A percentile compares a stretch with the other conserved stretches of the same genome.
Evolutionary conservation across 345 rosid species (phyloP).

Genomic region (Murraya koenigii): DNA sequence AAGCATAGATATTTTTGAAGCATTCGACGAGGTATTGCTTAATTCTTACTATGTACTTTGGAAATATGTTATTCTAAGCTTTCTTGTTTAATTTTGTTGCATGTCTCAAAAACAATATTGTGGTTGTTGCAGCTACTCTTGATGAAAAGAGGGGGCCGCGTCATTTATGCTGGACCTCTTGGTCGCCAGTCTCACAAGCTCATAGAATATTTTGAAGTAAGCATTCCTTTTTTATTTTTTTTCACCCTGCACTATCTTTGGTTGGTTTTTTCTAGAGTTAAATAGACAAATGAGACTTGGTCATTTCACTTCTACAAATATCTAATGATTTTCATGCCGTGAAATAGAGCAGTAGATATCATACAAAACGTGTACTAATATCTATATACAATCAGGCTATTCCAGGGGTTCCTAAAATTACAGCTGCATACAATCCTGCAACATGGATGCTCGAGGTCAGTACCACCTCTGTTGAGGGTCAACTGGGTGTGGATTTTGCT

Average conservation of each 20-base stretch:
- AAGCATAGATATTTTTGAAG: slow-evolving; percentile 86
- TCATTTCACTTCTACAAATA: not conserved
- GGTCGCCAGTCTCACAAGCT: slow-evolving; percentile 77
- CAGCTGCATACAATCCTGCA: slow-evolving; percentile 79
- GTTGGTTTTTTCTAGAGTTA: not conserved
- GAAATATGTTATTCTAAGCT: not conserved
- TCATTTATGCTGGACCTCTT: slow-evolving; percentile 77
- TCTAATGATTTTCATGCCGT: not conserved
- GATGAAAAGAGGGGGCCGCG: slow-evolving; percentile 96
- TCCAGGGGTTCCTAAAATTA: slow-evolving; percentile 67
- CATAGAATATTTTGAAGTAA: slow-evolving; percentile 82
- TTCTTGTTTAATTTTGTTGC: not conserved
- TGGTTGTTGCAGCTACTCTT: slow-evolving; percentile 54
- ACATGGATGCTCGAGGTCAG: slow-evolving; percentile 95
- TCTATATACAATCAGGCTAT: slow-evolving; percentile 41
- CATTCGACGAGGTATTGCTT: slow-evolving; percentile 77
- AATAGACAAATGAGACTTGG: not conserved
- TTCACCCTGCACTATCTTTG: not conserved
- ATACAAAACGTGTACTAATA: too few species aligned
- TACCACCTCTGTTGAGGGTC: slow-evolving; percentile 60
- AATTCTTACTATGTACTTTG: not conserved
- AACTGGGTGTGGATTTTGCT: slow-evolving; percentile 62
- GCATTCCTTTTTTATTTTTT: not conserved
- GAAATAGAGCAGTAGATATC: not conserved
- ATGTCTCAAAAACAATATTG: not conserved